Evolutionary conservation across 1,139 yeast genomes (phyloP).

Genomic region (Ogataea hybrid): DNA sequence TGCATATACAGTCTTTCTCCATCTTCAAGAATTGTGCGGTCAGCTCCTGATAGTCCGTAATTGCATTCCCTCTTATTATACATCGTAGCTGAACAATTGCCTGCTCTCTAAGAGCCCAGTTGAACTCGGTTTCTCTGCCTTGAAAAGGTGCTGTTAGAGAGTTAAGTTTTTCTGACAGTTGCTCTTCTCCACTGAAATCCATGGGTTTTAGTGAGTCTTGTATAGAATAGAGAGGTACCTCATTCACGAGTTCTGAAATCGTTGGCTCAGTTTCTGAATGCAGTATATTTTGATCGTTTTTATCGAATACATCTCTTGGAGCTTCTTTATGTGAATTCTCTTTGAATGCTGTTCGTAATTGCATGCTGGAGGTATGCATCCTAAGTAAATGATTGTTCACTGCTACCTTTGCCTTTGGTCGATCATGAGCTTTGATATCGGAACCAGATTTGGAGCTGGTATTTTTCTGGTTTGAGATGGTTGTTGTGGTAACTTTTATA

Average conservation of each 20-base stretch:
- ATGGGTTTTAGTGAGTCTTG: slow-evolving; percentile 21
- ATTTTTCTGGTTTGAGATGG: no score
- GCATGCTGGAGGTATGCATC: no score
- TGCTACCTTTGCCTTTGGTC: neutral
- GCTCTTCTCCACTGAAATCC: slow-evolving; percentile 30
- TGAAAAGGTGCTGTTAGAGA: slow-evolving; percentile 43
- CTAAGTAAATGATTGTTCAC: no score
- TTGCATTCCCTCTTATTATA: slow-evolving; percentile 57
- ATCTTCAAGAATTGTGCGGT: slow-evolving; percentile 37
- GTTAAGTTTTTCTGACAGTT: slow-evolving; percentile 38
- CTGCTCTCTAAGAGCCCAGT: slow-evolving; percentile 78
- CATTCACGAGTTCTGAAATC: slow-evolving; percentile 6
- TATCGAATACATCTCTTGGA: no score
- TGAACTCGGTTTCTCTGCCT: slow-evolving; percentile 85
- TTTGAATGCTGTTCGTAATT: no score
- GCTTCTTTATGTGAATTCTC: no score
- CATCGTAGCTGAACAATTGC: slow-evolving; percentile 55
- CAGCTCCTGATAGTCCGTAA: slow-evolving; percentile 37
- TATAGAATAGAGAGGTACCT: slow-evolving; percentile 21
- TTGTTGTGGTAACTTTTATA: no score
- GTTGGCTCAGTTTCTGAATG: no score
- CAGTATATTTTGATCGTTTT: neutral
- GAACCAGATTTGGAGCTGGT: neutral
- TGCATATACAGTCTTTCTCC: slow-evolving; percentile 61
- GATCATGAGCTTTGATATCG: slow-evolving; percentile 6